Evolutionary conservation across 345 rosid genomes (phyloP).

Genomic region (Hibiscus tridactylites): DNA sequence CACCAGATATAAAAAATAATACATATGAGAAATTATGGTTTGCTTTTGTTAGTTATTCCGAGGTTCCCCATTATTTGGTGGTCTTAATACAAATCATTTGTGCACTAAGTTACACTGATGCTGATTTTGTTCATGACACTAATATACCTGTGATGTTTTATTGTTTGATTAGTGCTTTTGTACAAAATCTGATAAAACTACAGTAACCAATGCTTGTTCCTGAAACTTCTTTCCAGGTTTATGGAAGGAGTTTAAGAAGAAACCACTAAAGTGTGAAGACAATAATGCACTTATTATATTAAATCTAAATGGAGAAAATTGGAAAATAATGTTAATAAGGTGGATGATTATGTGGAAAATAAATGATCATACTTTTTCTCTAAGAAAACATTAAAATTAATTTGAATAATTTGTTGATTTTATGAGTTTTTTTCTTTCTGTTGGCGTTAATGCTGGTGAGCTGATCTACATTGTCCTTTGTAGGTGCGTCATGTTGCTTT

Average conservation of each 20-base stretch:
- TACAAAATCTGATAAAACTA: background rate
- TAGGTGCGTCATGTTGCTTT: conserved; percentile 80
- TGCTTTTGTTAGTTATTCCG: no score
- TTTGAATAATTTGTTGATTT: background rate
- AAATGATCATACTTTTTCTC: background rate
- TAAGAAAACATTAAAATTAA: background rate
- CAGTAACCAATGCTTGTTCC: background rate
- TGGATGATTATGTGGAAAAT: background rate
- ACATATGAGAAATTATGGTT: background rate
- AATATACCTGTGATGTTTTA: background rate
- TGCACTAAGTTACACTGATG: background rate
- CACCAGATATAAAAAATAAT: background rate
- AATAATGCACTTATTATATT: background rate
- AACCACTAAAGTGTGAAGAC: background rate
- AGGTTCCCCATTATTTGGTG: background rate
- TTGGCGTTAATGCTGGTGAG: background rate
- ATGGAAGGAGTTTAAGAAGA: background rate
- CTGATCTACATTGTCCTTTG: conserved; percentile 7
- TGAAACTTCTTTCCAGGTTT: background rate
- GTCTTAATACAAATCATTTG: background rate
- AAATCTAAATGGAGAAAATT: background rate
- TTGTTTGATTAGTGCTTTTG: background rate
- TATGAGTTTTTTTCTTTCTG: background rate
- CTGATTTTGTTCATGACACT: background rate
- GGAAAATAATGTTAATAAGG: background rate